Conservation (phyloP, 176 grass and related monocot genomes). For the Avena sativa region DNA sequence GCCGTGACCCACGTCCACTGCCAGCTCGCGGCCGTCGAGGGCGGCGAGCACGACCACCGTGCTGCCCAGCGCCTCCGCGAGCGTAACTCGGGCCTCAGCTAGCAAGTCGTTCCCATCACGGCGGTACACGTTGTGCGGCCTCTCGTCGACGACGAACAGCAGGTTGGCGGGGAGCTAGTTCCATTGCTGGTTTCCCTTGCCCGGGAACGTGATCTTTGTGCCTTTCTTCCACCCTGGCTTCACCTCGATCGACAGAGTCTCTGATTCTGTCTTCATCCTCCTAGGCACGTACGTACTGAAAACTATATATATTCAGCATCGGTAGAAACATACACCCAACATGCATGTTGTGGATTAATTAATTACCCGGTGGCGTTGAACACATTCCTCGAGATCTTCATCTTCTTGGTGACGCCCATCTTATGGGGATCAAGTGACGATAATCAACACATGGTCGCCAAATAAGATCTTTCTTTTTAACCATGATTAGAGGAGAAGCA, state of each 20-base stretch:
- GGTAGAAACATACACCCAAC: too few species aligned
- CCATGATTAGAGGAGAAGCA: too few species aligned
- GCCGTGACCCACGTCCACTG: constrained; percentile 40
- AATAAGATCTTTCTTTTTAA: too few species aligned
- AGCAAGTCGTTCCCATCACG: constrained; percentile 72
- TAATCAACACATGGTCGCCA: too few species aligned
- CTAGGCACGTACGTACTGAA: not conserved
- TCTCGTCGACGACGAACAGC: constrained; percentile 78
- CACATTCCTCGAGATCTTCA: constrained; percentile 74
- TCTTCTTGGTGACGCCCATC: constrained; percentile 73
- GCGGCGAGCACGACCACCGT: constrained; percentile 49
- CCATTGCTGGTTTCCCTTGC: constrained; percentile 59
- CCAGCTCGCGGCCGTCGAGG: constrained; percentile 58
- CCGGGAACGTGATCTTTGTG: constrained; percentile 78
- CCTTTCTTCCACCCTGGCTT: constrained; percentile 92
- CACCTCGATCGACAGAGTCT: constrained; percentile 72
- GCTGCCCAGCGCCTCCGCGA: constrained; percentile 63
- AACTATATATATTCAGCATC: not conserved
- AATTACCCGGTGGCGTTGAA: constrained; percentile 58
- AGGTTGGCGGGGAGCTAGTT: constrained; percentile 56
- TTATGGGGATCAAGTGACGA: too few species aligned
- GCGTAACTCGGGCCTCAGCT: constrained; percentile 42
- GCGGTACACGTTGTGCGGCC: constrained; percentile 65
- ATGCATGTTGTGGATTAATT: not conserved
- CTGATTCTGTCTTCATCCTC: constrained; percentile 61